Percentiles rank a stretch among this genome's conserved stretches.
Evolutionary conservation across 108 stramenopile genomes (phyloP).

Genomic region (Nannochloropsis oceanica): DNA sequence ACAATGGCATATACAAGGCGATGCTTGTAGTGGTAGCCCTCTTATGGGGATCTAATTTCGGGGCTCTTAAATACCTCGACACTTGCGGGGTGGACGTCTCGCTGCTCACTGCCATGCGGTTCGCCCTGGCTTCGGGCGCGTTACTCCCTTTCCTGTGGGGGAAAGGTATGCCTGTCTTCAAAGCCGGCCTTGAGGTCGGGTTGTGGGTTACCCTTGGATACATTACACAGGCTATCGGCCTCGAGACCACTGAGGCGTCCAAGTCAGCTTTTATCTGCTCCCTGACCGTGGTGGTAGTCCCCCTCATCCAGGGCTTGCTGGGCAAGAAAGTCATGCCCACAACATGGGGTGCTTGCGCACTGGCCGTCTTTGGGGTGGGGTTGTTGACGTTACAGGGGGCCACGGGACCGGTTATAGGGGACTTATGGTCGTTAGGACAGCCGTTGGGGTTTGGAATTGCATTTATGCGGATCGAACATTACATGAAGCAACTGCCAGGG

Average conservation of each 20-base stretch:
- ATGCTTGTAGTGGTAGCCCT: constrained; percentile 16
- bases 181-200: constrained; percentile 66
- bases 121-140: constrained; percentile 5
- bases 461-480: constrained; percentile 61
- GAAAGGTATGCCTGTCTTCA: not conserved
- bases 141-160: constrained; percentile 5
- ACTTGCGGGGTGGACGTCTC: constrained; percentile 9
- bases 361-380: constrained; percentile 67
- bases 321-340: constrained; percentile 9
- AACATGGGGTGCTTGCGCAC: constrained; percentile 12
- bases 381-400: constrained; percentile 50
- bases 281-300: constrained; percentile 73
- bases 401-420: constrained; percentile 1
- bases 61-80: constrained; percentile 17
- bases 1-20: constrained; percentile 12
- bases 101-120: constrained; percentile 2
- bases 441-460: constrained; percentile 56
- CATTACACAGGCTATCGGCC: constrained; percentile 66
- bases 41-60: constrained; percentile 33
- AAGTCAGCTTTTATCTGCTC: constrained; percentile 80
- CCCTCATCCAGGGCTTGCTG: constrained; percentile 15
- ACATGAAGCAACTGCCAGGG: constrained; percentile 52
- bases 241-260: constrained; percentile 61
- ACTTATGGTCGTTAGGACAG: constrained; percentile 32
- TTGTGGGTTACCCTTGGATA: constrained; percentile 63